A percentile compares a stretch with the other conserved stretches of the same genome.
phyloP scores from a whole-genome alignment of 441 rosid genomes.

The Corymbia calophylla region DNA sequence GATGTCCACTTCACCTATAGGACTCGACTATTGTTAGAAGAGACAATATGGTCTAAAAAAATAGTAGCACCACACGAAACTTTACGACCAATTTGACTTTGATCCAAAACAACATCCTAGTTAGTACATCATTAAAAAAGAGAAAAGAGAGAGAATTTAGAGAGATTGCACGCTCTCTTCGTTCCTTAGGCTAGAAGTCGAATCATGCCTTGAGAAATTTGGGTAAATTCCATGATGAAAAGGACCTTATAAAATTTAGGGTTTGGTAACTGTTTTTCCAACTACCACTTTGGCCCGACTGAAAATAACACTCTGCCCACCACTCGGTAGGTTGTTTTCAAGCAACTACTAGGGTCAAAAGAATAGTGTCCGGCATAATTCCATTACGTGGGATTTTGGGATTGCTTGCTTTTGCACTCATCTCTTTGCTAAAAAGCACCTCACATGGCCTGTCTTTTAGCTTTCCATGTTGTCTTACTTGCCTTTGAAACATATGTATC shows the following conservation, averaged over 20 bases:
- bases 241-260: not conserved
- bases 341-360: not conserved
- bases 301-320: slow-evolving; percentile 33
- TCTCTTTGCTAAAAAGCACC: not conserved
- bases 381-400: not conserved
- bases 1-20: not conserved
- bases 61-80: not conserved
- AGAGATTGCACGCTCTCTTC: not conserved
- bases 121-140: not conserved
- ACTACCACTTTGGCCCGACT: slow-evolving; percentile 19
- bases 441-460: not conserved
- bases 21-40: not conserved
- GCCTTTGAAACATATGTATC: slow-evolving; percentile 11
- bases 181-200: slow-evolving; percentile 19
- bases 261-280: slow-evolving; percentile 35
- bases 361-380: not conserved
- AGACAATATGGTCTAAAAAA: not conserved
- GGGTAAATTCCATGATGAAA: slow-evolving; percentile 1
- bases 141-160: not conserved
- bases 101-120: not conserved
- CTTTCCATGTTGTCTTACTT: slow-evolving; percentile 1
- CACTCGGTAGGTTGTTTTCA: not conserved
- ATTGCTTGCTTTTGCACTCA: not conserved
- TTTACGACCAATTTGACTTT: not conserved
- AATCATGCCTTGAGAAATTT: not conserved